Conservation (phyloP, 116 monocot genomes). For the Papilionanthe hybrid region DNA sequence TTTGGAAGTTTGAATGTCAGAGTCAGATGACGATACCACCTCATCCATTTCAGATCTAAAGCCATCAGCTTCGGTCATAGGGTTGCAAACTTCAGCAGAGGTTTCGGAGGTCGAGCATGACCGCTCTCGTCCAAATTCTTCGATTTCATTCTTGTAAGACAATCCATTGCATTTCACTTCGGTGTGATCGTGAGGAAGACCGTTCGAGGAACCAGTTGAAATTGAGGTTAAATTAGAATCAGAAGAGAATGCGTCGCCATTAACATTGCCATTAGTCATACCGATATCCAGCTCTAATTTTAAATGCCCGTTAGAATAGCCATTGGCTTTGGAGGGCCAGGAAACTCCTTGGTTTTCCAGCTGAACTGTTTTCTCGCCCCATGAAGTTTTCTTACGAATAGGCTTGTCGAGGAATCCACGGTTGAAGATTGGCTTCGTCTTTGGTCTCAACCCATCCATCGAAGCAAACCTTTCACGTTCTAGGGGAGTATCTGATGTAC, state of each 20-base stretch:
- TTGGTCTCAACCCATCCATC: slow-evolving; percentile 15
- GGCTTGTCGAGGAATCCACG: slow-evolving; percentile 53
- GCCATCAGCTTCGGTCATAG: neutral
- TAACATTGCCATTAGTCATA: neutral
- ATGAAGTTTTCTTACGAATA: slow-evolving; percentile 1
- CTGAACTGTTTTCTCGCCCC: neutral
- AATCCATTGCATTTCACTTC: too few species aligned
- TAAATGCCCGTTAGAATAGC: neutral
- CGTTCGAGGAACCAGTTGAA: too few species aligned
- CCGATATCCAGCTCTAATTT: neutral
- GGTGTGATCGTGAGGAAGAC: too few species aligned
- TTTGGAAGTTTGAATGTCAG: too few species aligned
- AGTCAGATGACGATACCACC: neutral
- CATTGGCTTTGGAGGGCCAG: neutral
- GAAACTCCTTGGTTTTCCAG: neutral
- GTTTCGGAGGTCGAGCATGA: too few species aligned
- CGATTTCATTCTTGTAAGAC: too few species aligned
- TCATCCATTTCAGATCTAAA: neutral
- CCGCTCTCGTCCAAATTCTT: too few species aligned
- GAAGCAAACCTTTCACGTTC: neutral
- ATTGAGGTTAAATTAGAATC: too few species aligned
- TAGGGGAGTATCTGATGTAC: neutral
- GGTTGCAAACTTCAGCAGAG: too few species aligned
- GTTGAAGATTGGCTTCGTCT: slow-evolving; percentile 33
- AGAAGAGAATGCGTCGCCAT: too few species aligned